These are phyloP conservation scores for Trichoderma brevicompactum DNA, from an alignment of 2,329 filamentous ascomycete genomes.

Conservation along the genomic window DNA sequence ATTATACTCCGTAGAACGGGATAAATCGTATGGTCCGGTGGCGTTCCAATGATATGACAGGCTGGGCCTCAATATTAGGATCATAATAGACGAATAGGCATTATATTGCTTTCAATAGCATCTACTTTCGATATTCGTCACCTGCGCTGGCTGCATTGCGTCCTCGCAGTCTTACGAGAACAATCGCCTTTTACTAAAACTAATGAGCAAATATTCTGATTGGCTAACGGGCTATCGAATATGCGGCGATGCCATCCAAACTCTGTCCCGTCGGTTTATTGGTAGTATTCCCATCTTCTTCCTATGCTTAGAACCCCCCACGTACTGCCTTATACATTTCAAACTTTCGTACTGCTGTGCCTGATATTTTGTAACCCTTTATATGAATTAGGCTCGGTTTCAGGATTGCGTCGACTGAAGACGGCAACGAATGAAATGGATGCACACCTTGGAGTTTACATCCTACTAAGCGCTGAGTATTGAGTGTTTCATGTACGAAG, in stretches of 20 bases:
- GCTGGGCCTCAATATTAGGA: not conserved
- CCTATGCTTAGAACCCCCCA: not conserved
- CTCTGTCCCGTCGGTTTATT: constrained; percentile 14
- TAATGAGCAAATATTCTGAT: not conserved
- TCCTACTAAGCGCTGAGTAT: not conserved
- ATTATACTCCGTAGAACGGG: not conserved
- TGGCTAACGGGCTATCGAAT: not conserved
- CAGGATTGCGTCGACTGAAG: not conserved
- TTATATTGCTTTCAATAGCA: no score
- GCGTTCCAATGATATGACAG: not conserved
- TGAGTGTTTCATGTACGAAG: not conserved
- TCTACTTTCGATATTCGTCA: no score
- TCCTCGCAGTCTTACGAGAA: not conserved
- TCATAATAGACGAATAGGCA: not conserved
- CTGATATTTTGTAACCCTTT: not conserved
- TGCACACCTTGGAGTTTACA: not conserved
- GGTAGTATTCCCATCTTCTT: not conserved
- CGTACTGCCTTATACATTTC: no score
- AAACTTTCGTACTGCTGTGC: no score
- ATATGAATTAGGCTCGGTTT: not conserved
- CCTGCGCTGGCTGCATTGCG: no score
- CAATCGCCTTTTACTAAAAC: not conserved
- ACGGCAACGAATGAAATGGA: not conserved
- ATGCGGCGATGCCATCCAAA: not conserved
- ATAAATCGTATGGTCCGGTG: not conserved